Evolutionary conservation across 2,329 filamentous ascomycete genomes (phyloP).

Genomic region (Ascochyta koolunga): DNA sequence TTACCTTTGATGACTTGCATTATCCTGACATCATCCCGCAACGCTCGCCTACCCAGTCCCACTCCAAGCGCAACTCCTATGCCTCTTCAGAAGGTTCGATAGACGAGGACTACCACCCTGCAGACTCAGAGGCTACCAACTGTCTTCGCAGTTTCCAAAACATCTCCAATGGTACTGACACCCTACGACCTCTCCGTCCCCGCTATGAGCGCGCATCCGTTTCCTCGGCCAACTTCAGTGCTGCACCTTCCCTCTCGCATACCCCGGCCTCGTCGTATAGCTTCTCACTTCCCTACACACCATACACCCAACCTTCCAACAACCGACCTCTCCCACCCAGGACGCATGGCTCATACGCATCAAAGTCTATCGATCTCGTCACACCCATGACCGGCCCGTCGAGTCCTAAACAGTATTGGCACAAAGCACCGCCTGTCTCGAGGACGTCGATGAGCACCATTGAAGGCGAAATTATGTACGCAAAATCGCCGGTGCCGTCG

Average conservation of each 20-base stretch:
- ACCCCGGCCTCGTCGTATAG: slow-evolving; percentile 54
- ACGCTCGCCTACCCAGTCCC: slow-evolving; percentile 52
- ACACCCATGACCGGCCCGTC: slow-evolving; percentile 48
- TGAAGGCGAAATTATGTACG: slow-evolving; percentile 48
- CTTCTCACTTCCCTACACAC: slow-evolving; percentile 52
- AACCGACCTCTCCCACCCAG: slow-evolving; percentile 48
- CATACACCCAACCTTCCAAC: slow-evolving; percentile 21
- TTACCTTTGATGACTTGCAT: slow-evolving; percentile 48
- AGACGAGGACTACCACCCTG: slow-evolving; percentile 37
- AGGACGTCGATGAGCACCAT: slow-evolving; percentile 42
- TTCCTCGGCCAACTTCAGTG: slow-evolving; percentile 44
- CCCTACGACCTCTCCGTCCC: slow-evolving; percentile 38
- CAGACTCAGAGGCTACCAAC: slow-evolving; percentile 49
- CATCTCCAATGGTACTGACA: slow-evolving; percentile 31
- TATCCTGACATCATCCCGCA: slow-evolving; percentile 55
- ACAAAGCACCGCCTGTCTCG: slow-evolving; percentile 43
- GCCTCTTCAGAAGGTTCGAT: slow-evolving; percentile 52
- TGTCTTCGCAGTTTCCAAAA: slow-evolving; percentile 52
- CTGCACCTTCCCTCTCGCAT: slow-evolving; percentile 54
- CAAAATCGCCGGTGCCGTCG: slow-evolving; percentile 42
- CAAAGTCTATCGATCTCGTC: slow-evolving; percentile 54
- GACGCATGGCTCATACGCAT: slow-evolving; percentile 47
- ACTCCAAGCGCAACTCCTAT: slow-evolving; percentile 48
- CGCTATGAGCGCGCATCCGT: slow-evolving; percentile 45
- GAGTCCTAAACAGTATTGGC: slow-evolving; percentile 42